Percentiles rank a stretch among this genome's conserved stretches.
Evolutionary conservation across 805 yeast genomes (phyloP).

Genomic region (Wickerhamiella kazuoi): DNA sequence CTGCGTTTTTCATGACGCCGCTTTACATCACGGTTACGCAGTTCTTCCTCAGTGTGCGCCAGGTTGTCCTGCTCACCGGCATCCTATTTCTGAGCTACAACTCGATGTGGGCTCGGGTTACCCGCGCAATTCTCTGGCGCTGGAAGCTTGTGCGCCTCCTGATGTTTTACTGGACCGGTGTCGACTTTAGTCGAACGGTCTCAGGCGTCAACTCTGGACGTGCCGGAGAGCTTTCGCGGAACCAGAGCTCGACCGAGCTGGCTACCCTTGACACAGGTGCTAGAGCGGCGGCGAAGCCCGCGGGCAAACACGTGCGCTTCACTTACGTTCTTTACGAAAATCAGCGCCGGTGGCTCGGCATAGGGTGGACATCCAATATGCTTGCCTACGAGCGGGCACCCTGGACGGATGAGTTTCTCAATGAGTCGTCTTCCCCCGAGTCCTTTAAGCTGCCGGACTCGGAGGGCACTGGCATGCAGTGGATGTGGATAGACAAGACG

Average conservation of each 20-base stretch:
- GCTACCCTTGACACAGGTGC: background rate
- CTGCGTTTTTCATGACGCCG: conserved; percentile 76
- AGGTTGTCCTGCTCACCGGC: conserved; percentile 42
- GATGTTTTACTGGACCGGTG: conserved; percentile 71
- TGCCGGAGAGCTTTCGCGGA: background rate
- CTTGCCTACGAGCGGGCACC: conserved; percentile 86
- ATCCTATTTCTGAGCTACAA: conserved; percentile 59
- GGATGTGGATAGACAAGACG: conserved; percentile 90
- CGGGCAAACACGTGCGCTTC: conserved; percentile 23
- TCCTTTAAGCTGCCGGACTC: conserved; percentile 65
- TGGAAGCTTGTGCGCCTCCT: conserved; percentile 50
- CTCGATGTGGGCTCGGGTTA: conserved; percentile 67
- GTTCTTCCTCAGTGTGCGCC: conserved; percentile 54
- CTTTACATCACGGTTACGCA: conserved; percentile 53
- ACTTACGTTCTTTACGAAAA: conserved; percentile 88
- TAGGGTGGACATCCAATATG: conserved; percentile 92
- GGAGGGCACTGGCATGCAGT: conserved; percentile 47
- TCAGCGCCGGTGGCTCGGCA: conserved; percentile 93
- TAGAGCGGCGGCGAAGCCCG: background rate
- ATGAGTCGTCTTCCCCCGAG: conserved; percentile 65
- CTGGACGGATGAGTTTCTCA: conserved; percentile 92
- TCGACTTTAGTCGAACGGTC: conserved; percentile 18
- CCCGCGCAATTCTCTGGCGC: conserved; percentile 74
- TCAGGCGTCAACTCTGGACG: background rate
- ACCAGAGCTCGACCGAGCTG: background rate